phyloP scores from a whole-genome alignment of 768 basidiomycete species.

The Mrakia hoshinonis region DNA sequence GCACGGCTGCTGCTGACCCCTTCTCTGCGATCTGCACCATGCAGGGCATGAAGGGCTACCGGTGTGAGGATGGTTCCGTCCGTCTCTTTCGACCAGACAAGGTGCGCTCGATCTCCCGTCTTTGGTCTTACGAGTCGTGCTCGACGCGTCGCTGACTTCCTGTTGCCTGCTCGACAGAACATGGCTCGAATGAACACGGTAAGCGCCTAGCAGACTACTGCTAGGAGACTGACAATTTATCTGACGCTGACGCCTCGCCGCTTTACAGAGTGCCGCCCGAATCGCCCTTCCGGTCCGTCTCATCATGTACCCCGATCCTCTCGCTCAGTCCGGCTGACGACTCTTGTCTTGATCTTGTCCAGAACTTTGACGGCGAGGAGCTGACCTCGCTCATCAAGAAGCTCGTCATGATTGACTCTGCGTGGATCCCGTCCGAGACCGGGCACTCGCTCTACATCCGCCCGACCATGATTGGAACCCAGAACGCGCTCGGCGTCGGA shows the following conservation, averaged over 20 bases:
- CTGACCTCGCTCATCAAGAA: conserved; percentile 73
- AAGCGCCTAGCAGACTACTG: too few species aligned
- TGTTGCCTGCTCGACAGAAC: neutral
- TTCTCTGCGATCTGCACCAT: neutral
- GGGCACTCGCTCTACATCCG: conserved; percentile 90
- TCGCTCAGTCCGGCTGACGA: conserved; percentile 1
- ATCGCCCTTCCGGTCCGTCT: conserved; percentile 27
- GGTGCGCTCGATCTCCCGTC: conserved; percentile 34
- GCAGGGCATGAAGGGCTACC: conserved; percentile 87
- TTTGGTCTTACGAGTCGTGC: neutral
- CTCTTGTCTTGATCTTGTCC: neutral
- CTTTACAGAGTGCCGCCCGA: conserved; percentile 18
- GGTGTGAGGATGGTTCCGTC: conserved; percentile 60
- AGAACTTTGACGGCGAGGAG: conserved; percentile 67
- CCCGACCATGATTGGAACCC: conserved; percentile 57
- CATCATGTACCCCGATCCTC: neutral
- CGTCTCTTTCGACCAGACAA: conserved; percentile 87
- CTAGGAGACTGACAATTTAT: neutral
- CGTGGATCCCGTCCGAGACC: conserved; percentile 82
- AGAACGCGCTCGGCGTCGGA: conserved; percentile 52
- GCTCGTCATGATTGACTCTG: conserved; percentile 69
- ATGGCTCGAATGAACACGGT: conserved; percentile 62
- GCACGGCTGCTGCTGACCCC: neutral
- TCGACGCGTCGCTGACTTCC: neutral
- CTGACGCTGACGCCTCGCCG: neutral